Evolutionary conservation across 495 filamentous ascomycete genomes (phyloP).

Genomic region (Daldinia decipiens): DNA sequence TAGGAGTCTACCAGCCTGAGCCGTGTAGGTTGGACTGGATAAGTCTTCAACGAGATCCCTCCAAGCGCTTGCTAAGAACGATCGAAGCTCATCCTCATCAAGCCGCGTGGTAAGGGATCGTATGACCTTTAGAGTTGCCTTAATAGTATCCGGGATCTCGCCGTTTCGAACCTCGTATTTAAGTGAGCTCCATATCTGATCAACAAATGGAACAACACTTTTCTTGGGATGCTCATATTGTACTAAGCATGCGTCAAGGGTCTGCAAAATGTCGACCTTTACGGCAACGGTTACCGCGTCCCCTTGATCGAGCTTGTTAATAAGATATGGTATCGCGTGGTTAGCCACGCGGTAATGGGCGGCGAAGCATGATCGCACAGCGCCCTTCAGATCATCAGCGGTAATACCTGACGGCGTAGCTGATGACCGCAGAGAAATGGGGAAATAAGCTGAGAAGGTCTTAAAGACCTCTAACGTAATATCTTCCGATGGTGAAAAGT

Average conservation of each 20-base stretch:
- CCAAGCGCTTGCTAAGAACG: constrained; percentile 53
- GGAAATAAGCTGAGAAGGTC: constrained; percentile 62
- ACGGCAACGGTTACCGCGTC: constrained; percentile 61
- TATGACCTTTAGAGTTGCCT: constrained; percentile 59
- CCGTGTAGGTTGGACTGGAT: constrained; percentile 56
- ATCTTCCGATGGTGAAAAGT: constrained; percentile 54
- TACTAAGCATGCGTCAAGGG: constrained; percentile 58
- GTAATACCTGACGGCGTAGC: constrained; percentile 56
- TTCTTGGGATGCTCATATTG: constrained; percentile 53
- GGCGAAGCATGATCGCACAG: constrained; percentile 59
- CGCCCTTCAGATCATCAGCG: constrained; percentile 59
- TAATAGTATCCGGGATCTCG: constrained; percentile 61
- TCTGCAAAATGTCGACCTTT: constrained; percentile 63
- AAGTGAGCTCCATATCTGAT: constrained; percentile 63
- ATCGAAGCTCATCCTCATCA: constrained; percentile 46
- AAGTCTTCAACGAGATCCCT: constrained; percentile 58
- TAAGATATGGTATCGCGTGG: constrained; percentile 56
- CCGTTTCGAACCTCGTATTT: constrained; percentile 69
- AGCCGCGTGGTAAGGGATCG: constrained; percentile 53
- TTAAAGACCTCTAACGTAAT: constrained; percentile 58
- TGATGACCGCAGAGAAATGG: constrained; percentile 59
- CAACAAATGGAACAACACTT: constrained; percentile 53
- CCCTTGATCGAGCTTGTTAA: constrained; percentile 62
- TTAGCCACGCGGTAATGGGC: constrained; percentile 54
- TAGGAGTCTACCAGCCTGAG: constrained; percentile 58